Base-by-base conservation (phyloP, 768 basidiomycete genomes). In the Boletus pseudo-olivaceus region DNA sequence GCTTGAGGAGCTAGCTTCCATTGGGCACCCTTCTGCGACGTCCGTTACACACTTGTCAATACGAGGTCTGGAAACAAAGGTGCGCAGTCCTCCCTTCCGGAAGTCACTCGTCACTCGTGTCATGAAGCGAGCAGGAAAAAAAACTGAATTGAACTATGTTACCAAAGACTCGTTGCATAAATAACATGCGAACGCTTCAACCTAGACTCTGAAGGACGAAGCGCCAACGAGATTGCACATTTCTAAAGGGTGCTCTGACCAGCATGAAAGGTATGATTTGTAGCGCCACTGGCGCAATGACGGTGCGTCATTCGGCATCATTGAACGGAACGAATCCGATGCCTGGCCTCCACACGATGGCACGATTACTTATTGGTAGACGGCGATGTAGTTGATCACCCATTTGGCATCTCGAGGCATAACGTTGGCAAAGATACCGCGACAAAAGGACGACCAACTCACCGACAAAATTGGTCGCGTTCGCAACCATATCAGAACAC, bases 391-490 rank as follows among this genome's bases (percentile, higher is more conserved):
- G 56, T 80, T 80, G 65, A 85, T 73, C 58, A 72, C 67, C 82
- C 82, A 84, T 65, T 78, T 70, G 11, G 82, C 81, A 61, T 68
- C 82, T 84, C 23, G 58, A 7, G 50, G 5, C 23, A 37, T 2
- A 14, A 57, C 56, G 33, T 65, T 29, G 59, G 43, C 40, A 20
- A 40, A 5, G 0, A 30, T 4, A 47, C 33, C 4, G 8, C 3
- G 12, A 29, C 1, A 7, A 20, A 23, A 5, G 23, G 40, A 27
- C 27, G 15, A 29, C 4, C 33, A n/a, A 67, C 75, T 64, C 56
- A 79, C 79, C 44, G 12, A 49, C 59, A 66, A 82, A 88, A 70
- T 84, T 87, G 26, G 56, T 68, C 11, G 82, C 76, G 63, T 88
- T 73, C 10, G 78, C 72, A 27, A 87, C 80, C 26, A 73, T 73